Base-by-base conservation (phyloP, 2,329 filamentous ascomycete genomes). In the Colletotrichum agaves region DNA sequence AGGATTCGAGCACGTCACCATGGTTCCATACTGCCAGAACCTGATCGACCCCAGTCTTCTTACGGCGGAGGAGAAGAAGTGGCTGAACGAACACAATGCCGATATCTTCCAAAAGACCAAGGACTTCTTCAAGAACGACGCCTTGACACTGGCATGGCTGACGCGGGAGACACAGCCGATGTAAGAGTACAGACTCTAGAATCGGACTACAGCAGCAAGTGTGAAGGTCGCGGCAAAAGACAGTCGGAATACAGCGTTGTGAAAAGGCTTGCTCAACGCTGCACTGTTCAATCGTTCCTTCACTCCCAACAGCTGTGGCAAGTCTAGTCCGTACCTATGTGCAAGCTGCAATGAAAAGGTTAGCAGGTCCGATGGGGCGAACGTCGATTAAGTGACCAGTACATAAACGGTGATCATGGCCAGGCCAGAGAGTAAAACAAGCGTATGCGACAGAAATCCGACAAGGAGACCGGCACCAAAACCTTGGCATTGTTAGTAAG, bases 1-100 rank as follows among this genome's bases (percentile, higher is more conserved):
- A 39, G 94, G 94, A 3, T 99, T 99, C 73, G 95, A 99, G 82
- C 93, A 97, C 78, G 94, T 98, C 71, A 99, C 96, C 0, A 93
- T 99, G 93, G 93, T 95, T 17, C 96, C 96, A 0, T 94, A 97
- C 80, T 98, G 95, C 81, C 88, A 90, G 69, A 98, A 93, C 69
- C 82, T 99, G 71, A 94, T 97, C 71, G 92, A 98, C 73, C 82
- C 86, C 61, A 84, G 77, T 58, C 82, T 97, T 37, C 81, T 99
- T 72, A 94, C 90, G 0, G 82, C 84, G 4, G 84, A 82, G 12
- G 96, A 99, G 82, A 92, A 91, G 81, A 80, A 87, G 69, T 99
- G 95, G 93, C 81, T 99, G 72, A 97, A 98, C 74, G 85, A 89
- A 46, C 97, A 97, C 77, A 92, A 97, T 77, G 81, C 85, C 37